Conservation (phyloP, 2,329 filamentous ascomycete species). For the Thermochaetoides dissita region DNA sequence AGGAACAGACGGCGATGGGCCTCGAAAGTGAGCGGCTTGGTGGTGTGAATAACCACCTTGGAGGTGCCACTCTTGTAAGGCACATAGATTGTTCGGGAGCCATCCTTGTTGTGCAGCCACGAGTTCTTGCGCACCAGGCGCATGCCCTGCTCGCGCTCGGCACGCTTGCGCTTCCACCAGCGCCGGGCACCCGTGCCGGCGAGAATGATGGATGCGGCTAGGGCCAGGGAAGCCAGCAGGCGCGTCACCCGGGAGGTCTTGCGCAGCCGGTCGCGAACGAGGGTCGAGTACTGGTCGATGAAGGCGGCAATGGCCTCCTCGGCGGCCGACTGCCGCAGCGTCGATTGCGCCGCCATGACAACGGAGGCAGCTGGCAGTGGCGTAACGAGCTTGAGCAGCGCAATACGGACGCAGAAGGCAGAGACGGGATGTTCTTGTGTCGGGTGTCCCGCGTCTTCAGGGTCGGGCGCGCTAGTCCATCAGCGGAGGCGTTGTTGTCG, state of each 20-base stretch:
- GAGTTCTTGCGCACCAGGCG: slow-evolving; percentile 82
- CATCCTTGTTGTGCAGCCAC: slow-evolving; percentile 85
- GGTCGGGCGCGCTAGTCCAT: slow-evolving; percentile 10
- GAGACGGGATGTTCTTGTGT: background rate
- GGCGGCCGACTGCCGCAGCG: slow-evolving; percentile 50
- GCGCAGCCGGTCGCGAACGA: slow-evolving; percentile 40
- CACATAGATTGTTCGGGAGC: slow-evolving; percentile 86
- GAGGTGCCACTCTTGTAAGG: slow-evolving; percentile 78
- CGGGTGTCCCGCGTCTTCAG: slow-evolving; percentile 7
- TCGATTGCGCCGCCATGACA: slow-evolving; percentile 77
- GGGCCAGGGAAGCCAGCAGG: slow-evolving; percentile 60
- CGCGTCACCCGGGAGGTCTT: slow-evolving; percentile 57
- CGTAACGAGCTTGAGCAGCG: background rate
- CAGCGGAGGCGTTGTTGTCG: slow-evolving; percentile 4
- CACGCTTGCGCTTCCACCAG: slow-evolving; percentile 59
- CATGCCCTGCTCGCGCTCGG: slow-evolving; percentile 69
- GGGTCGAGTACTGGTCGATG: slow-evolving; percentile 42
- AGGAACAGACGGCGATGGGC: slow-evolving; percentile 87
- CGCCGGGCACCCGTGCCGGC: slow-evolving; percentile 64
- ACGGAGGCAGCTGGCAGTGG: too few species aligned
- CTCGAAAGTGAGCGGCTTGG: slow-evolving; percentile 88
- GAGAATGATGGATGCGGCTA: slow-evolving; percentile 66
- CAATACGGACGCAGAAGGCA: slow-evolving; percentile 11
- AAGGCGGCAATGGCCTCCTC: slow-evolving; percentile 55
- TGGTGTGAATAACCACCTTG: slow-evolving; percentile 81